Evolutionary conservation across 495 filamentous ascomycete genomes (phyloP), one percentile per base, ranked within the genome.

Genomic region (Penicillium canescens): DNA sequence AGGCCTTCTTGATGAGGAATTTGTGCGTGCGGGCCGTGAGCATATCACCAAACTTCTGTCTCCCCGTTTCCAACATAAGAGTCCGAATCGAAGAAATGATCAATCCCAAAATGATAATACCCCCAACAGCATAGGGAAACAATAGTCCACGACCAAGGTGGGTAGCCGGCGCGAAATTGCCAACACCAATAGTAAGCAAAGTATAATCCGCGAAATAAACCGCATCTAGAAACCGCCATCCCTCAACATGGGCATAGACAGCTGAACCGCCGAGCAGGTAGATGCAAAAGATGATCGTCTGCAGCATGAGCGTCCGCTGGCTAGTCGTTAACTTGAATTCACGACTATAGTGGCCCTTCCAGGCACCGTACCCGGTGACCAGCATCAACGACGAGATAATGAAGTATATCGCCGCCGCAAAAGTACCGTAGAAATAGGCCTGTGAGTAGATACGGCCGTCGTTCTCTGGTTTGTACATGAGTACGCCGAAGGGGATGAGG

Each of bases 151-250:
- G 77, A 0, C 88, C 87, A 4, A 78, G 59, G 56, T 85, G 80
- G 1, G 84, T 90, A 13, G 62, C 59, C 0, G 89, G 86, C 12
- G 80, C 68, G 42, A 83, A 80, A 42, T 92, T 86, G 10, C 88
- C 89, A 35, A 96, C 78, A 4, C 92, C 92, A 12, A 96, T 80
- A 0, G 92, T 96, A 45, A 96, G 84, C 8, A 96, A 71, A 0
- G 92, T 96, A 48, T 86, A 88, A 57, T 93, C 85, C 0, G 90
- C 86, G 82, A 86, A 96, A 59, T 91, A 96, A 0, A 96, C 73
- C 0, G 86, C 80, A 65, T 96, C 89, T 2, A 91, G 77, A 58
- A 85, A 96, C 18, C 72, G 61, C 92, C 92, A 96, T 6, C 76
- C 78, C 69, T 96, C 92, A 34, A 95, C 71, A 8, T 76, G 76